These are phyloP conservation scores for Monosporascus sp. DNA, from an alignment of 2,329 filamentous ascomycete genomes.

Conservation along the genomic window DNA sequence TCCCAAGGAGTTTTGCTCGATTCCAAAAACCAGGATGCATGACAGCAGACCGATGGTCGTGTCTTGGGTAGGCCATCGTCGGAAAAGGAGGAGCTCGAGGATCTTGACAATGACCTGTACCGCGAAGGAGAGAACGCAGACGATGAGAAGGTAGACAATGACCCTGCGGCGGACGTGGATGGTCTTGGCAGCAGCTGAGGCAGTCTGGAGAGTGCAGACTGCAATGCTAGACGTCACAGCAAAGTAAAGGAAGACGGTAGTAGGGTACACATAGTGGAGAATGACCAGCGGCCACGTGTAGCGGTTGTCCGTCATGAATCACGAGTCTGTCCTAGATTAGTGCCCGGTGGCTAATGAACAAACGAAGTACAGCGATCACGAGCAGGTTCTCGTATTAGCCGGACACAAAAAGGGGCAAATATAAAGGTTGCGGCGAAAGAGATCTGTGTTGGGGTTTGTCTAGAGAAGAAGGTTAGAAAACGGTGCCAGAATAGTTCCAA, in stretches of 20 bases:
- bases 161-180: conserved; percentile 36
- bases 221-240: conserved; percentile 44
- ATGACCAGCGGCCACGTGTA: conserved; percentile 30
- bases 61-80: conserved; percentile 38
- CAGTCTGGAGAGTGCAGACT: conserved; percentile 48
- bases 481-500: background rate
- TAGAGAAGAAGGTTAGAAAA: background rate
- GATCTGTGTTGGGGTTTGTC: background rate
- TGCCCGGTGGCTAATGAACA: background rate
- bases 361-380: background rate
- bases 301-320: conserved; percentile 7
- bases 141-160: conserved; percentile 37
- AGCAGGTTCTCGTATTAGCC: background rate
- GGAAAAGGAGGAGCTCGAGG: conserved; percentile 28
- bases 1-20: conserved; percentile 50
- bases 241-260: conserved; percentile 53
- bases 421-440: background rate
- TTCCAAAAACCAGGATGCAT: conserved; percentile 58
- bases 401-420: background rate
- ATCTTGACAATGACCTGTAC: conserved; percentile 40
- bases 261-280: conserved; percentile 56
- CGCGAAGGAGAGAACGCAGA: conserved; percentile 41
- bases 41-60: conserved; percentile 53
- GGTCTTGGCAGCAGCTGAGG: conserved; percentile 26
- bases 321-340: background rate